Percentiles rank a stretch among this genome's conserved stretches.
Conservation (phyloP, 2,329 filamentous ascomycete species). For the Albifimbria verrucaria region DNA sequence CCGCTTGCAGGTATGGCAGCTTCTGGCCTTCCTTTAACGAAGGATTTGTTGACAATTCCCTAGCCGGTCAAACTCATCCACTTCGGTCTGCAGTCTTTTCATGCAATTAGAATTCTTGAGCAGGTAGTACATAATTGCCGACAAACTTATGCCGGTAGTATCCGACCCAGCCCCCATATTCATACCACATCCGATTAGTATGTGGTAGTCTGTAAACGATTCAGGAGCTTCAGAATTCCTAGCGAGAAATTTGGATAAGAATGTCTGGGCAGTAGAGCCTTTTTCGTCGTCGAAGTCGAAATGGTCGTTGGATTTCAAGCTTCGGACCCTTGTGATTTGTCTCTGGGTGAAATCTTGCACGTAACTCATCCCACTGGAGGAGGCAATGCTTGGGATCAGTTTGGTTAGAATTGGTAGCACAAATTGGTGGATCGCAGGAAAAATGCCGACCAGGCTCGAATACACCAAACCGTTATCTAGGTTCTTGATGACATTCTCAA, state of each 20-base stretch:
- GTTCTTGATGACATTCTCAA: conserved; percentile 21
- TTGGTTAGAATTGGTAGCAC: conserved; percentile 11
- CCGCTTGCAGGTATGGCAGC: conserved; percentile 51
- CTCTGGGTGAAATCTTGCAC: conserved; percentile 16
- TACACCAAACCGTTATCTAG: conserved; percentile 22
- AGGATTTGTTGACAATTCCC: conserved; percentile 15
- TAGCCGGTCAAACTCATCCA: conserved; percentile 7
- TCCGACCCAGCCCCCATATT: conserved; percentile 38
- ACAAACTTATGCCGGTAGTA: conserved; percentile 47
- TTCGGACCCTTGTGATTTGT: too few relatives aligned
- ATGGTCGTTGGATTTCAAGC: neutral
- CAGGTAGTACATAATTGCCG: conserved; percentile 40
- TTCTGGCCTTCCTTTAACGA: conserved; percentile 38
- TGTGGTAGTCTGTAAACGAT: conserved; percentile 35
- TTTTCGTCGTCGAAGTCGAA: neutral
- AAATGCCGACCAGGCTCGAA: conserved; percentile 19
- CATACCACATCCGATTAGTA: conserved; percentile 18
- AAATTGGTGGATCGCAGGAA: conserved; percentile 12
- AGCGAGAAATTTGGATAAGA: conserved; percentile 23
- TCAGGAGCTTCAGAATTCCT: conserved; percentile 38
- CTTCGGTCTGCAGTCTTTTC: conserved; percentile 17
- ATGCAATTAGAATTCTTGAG: conserved; percentile 24
- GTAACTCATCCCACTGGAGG: conserved; percentile 15
- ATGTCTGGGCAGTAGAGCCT: conserved; percentile 1
- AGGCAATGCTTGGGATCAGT: conserved; percentile 16